phyloP scores from a whole-genome alignment of 2,329 filamentous ascomycete genomes.

The Clonostachys sp. region DNA sequence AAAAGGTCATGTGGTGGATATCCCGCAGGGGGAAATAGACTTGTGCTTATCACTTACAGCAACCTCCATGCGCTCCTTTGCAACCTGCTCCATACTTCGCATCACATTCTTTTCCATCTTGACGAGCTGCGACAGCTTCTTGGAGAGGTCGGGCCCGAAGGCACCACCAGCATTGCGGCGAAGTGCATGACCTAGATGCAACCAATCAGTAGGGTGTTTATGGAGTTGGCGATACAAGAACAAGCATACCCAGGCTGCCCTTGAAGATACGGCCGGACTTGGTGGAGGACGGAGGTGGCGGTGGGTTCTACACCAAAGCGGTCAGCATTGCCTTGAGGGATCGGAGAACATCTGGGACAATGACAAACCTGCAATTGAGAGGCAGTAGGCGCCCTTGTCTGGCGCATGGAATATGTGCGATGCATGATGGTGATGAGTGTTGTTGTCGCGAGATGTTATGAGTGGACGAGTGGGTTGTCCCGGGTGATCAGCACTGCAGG shows the following conservation, averaged over 20 bases:
- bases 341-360: background rate
- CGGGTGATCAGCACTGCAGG: too few species aligned
- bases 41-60: conserved; percentile 60
- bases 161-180: conserved; percentile 71
- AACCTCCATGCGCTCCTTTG: conserved; percentile 95
- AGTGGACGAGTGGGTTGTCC: too few species aligned
- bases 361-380: conserved; percentile 59
- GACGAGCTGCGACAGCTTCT: conserved; percentile 95
- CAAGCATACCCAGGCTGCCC: conserved; percentile 69
- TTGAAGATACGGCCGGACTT: conserved; percentile 88
- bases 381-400: conserved; percentile 91
- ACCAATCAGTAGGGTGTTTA: background rate
- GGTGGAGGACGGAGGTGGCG: conserved; percentile 84
- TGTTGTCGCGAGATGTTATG: background rate
- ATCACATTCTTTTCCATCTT: conserved; percentile 99
- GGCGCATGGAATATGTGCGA: conserved; percentile 98
- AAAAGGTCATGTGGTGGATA: background rate
- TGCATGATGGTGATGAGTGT: conserved; percentile 62
- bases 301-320: conserved; percentile 66
- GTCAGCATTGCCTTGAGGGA: background rate
- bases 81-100: conserved; percentile 94
- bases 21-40: background rate
- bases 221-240: background rate
- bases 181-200: conserved; percentile 55
- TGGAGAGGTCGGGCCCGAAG: conserved; percentile 82